Base-by-base conservation (phyloP, 2,329 filamentous ascomycete genomes). In the Cladosporium sp. region DNA sequence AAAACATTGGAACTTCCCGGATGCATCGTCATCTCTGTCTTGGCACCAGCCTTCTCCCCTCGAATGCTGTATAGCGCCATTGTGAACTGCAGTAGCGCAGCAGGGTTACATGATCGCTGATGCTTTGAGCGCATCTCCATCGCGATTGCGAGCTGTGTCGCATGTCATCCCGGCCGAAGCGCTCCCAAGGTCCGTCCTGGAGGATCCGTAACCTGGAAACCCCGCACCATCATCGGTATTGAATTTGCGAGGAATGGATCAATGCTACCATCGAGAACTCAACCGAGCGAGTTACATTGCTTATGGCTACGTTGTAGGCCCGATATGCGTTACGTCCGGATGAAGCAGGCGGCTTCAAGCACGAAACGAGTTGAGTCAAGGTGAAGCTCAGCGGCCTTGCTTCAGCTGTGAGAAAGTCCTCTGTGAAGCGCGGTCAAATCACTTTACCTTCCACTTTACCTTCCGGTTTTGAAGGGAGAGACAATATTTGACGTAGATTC, bases 11-110 rank as follows among this genome's bases (percentile, higher is more conserved):
- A 34, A 24, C 8, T n/a, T 54, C 24, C 49, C 60, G 60, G 60
- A 63, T 41, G 24, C 49, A 34, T 44, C 61, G 61, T 64, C 61
- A 64, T 57, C 3, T 24, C 26, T 15, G 38, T 52, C 61, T 64
- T 64, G 61, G 61, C 61, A 57, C 26, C 61, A 57, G 18, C 61
- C 61, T 64, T 26, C 51, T 36, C 6, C 36, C 26, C 32, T 41
- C 36, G 38, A 28, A 57, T 30, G 61, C 51, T 64, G 61, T 34
- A 57, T 47, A 34, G 41, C 60, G 60, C 49, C 32, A 30, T 55
- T 41, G 11, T 32, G 18, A 38, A 38, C 34, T 57, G 61, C 61
- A 57, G 51, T 64, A 57, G 61, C 38, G 61, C 18, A 34, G 10
- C 10, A 11, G 8, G n/a, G 12, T 21, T n/a, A 21, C 21, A 10